Evolutionary conservation across 2,329 filamentous ascomycete species (phyloP).

Genomic region (Tolypocladium ophioglossoides): DNA sequence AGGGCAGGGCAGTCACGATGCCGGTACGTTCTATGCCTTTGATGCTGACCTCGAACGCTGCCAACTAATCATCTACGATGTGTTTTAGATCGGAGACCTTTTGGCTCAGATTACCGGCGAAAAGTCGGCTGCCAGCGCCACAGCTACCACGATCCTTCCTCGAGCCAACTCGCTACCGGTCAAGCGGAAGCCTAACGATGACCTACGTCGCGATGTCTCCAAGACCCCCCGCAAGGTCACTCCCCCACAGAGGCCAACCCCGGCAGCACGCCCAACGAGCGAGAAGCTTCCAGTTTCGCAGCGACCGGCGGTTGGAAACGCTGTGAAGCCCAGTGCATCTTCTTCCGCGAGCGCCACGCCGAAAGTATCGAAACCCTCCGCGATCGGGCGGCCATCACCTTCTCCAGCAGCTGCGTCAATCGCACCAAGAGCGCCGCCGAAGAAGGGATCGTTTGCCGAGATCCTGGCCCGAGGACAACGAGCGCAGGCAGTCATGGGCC

Average conservation of each 20-base stretch:
- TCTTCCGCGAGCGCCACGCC: constrained; percentile 14
- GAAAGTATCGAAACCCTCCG: constrained; percentile 9
- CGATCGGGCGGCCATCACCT: constrained; percentile 12
- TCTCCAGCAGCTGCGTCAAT: constrained; percentile 27
- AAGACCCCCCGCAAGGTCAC: constrained; percentile 30
- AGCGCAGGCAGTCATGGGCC: constrained; percentile 49
- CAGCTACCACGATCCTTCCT: constrained; percentile 18
- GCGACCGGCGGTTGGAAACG: constrained; percentile 2
- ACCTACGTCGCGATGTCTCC: constrained; percentile 26
- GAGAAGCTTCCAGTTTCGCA: neutral
- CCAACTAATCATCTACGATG: neutral
- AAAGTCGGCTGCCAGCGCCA: constrained; percentile 26
- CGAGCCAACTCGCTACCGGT: constrained; percentile 16
- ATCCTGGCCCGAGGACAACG: constrained; percentile 63
- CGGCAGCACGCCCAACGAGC: neutral
- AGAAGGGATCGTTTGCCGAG: constrained; percentile 65
- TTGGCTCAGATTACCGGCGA: constrained; percentile 49
- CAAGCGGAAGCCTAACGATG: constrained; percentile 50
- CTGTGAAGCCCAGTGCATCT: constrained; percentile 7
- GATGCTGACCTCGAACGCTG: neutral
- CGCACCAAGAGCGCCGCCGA: constrained; percentile 38
- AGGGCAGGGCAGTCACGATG: constrained; percentile 4
- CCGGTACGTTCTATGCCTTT: neutral
- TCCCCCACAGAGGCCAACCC: constrained; percentile 4
- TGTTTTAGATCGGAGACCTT: constrained; percentile 22